Base-by-base conservation (phyloP, 805 yeast genomes). In the Kuraishia borneana region DNA sequence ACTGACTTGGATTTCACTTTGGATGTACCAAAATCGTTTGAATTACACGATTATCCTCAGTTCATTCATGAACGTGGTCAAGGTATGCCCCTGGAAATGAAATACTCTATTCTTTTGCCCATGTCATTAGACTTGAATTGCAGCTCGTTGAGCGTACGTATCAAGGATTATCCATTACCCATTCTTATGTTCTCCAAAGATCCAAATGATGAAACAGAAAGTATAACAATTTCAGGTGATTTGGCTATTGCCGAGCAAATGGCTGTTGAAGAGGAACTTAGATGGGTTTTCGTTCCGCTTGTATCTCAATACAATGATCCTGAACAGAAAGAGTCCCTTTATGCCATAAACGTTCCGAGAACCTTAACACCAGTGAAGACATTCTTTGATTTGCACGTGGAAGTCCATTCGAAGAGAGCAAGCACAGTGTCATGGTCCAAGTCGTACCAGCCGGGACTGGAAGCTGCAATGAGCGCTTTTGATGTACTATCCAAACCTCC, bases 401-500 rank as follows among this genome's bases (percentile, higher is more conserved):
- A 61, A n/a, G 64, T 82, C 19, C 63, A 65, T 34, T 68, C 92
- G 0, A 57, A 60, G 7, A 50, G 51, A 3, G 76, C 88, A 0
- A 73, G 88, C 0, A 60, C 81, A 20, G 72, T 83, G 22, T 70
- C 82, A 0, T 87, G 95, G 94, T 92, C 94, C 25, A 75, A 76
- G 21, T 81, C 89, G 0, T 78, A 80, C 44, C 85, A 81, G 45
- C 88, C 95, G n/a, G 88, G 85, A 1, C 69, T 88, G 20, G 85
- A 83, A 42, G 88, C 83, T 41, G 65, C 78, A 2, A 81, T 83
- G 76, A 59, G 73, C 34, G 78, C 73, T 36, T 69, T 88, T 39
- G 95, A 87, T 46, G 76, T 78, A 30, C 83, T 88, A 48, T 76
- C 94, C 2, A 88, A 89, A 51, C 94, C 95, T 0, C 95, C 94